Percentiles rank a stretch among this genome's conserved stretches.
These are phyloP conservation scores for Podila epigama DNA, from an alignment of 192 early-diverging fungal genomes.

Conservation along the genomic window DNA sequence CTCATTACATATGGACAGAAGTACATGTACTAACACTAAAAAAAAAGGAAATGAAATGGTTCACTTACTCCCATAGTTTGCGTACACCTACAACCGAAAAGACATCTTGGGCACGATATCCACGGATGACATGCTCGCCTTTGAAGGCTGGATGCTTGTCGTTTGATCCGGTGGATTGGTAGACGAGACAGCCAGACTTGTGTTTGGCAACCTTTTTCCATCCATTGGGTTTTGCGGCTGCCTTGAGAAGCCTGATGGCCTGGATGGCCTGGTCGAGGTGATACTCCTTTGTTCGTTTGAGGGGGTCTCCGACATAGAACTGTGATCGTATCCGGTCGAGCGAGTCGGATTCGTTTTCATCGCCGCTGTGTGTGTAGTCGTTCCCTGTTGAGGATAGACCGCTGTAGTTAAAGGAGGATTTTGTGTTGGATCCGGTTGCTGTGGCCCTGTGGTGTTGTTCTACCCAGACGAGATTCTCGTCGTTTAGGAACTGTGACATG, in stretches of 20 bases:
- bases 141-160: constrained; percentile 62
- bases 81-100: constrained; percentile 59
- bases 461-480: constrained; percentile 14
- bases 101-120: constrained; percentile 55
- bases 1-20: neutral
- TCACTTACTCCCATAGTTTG: constrained; percentile 60
- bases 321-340: constrained; percentile 37
- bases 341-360: constrained; percentile 27
- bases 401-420: constrained; percentile 5
- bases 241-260: constrained; percentile 55
- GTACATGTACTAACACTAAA: neutral
- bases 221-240: constrained; percentile 23
- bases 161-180: constrained; percentile 24
- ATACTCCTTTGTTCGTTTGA: constrained; percentile 44
- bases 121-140: constrained; percentile 56
- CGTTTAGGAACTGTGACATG: constrained; percentile 2
- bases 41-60: neutral
- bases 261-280: constrained; percentile 59
- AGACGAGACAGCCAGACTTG: constrained; percentile 60
- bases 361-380: constrained; percentile 35
- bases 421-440: neutral
- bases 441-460: constrained; percentile 35
- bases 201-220: constrained; percentile 65
- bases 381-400: neutral
- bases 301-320: constrained; percentile 34